These are phyloP conservation scores for Salix dunnii DNA, from an alignment of 345 rosid genomes.

Conservation along the genomic window DNA sequence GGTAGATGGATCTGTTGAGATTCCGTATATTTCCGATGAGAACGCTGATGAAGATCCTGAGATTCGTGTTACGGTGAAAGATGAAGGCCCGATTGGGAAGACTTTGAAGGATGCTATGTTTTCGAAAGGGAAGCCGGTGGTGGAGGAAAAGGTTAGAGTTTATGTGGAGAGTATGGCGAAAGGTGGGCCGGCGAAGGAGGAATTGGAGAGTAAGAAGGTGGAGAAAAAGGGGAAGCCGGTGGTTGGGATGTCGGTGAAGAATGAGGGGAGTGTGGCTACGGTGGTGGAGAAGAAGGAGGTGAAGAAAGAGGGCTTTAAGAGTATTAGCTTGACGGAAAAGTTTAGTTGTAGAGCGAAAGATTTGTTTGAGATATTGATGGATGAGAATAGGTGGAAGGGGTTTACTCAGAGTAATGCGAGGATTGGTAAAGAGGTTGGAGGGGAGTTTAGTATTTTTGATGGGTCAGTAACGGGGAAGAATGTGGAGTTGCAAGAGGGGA, in stretches of 20 bases:
- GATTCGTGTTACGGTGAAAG: conserved; percentile 64
- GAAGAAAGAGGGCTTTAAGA: conserved; percentile 63
- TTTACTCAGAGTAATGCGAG: conserved; percentile 88
- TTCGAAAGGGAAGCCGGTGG: conserved; percentile 60
- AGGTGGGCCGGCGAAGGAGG: conserved; percentile 87
- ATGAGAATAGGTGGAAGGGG: conserved; percentile 95
- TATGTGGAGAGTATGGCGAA: conserved; percentile 72
- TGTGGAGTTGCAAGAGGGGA: conserved; percentile 80
- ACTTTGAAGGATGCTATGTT: conserved; percentile 81
- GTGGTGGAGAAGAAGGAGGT: conserved; percentile 39
- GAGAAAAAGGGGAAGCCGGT: conserved; percentile 39
- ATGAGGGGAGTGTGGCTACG: conserved; percentile 23
- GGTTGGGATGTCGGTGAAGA: conserved; percentile 7
- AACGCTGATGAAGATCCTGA: conserved; percentile 95
- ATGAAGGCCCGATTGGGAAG: conserved; percentile 71
- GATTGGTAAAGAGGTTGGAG: conserved; percentile 84
- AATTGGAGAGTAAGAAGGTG: conserved; percentile 64
- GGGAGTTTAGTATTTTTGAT: conserved; percentile 76
- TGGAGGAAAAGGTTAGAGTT: conserved; percentile 63
- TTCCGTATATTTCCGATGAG: conserved; percentile 94
- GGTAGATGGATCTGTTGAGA: conserved; percentile 72
- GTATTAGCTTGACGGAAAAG: conserved; percentile 73
- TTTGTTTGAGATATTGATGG: conserved; percentile 92
- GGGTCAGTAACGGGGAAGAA: conserved; percentile 81
- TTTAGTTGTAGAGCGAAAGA: conserved; percentile 77